These are phyloP conservation scores for Fusarium sp. DNA, from an alignment of 2,329 filamentous ascomycete species.

Conservation along the genomic window DNA sequence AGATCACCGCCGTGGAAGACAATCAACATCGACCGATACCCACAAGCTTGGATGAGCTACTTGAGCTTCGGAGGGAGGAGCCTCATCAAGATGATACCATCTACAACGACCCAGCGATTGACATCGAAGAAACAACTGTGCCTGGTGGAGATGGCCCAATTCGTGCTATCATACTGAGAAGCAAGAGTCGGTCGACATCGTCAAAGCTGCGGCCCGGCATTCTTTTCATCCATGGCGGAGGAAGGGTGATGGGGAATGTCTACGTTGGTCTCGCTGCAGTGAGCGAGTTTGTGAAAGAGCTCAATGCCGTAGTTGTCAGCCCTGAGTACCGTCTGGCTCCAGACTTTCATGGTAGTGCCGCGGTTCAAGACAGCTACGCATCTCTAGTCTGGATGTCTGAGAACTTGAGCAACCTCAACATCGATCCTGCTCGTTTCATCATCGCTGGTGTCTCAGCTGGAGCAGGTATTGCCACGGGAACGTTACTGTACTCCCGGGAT, in stretches of 20 bases:
- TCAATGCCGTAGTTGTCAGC: constrained; percentile 14
- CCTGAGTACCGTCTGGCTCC: constrained; percentile 18
- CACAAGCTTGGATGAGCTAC: background rate
- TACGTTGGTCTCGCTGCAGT: constrained; percentile 8
- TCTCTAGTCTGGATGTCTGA: constrained; percentile 9
- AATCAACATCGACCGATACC: constrained; percentile 13
- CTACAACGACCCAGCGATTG: constrained; percentile 4
- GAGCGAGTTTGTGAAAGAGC: constrained; percentile 6
- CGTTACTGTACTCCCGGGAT: constrained; percentile 8
- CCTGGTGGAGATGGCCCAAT: background rate
- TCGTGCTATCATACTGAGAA: background rate
- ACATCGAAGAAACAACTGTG: background rate
- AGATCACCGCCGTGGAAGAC: constrained; percentile 10
- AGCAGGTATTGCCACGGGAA: constrained; percentile 16
- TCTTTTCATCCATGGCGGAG: constrained; percentile 19
- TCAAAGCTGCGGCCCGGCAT: background rate
- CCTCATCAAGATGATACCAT: constrained; percentile 9
- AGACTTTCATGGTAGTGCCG: background rate
- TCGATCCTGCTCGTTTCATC: constrained; percentile 14
- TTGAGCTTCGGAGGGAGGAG: constrained; percentile 8
- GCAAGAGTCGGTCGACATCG: background rate
- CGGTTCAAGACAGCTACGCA: constrained; percentile 17
- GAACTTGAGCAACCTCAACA: background rate
- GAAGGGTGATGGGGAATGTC: constrained; percentile 16
- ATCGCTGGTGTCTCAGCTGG: constrained; percentile 21